Evolutionary conservation across 495 filamentous ascomycete genomes (phyloP).

Genomic region (Aspergillus panamensis): DNA sequence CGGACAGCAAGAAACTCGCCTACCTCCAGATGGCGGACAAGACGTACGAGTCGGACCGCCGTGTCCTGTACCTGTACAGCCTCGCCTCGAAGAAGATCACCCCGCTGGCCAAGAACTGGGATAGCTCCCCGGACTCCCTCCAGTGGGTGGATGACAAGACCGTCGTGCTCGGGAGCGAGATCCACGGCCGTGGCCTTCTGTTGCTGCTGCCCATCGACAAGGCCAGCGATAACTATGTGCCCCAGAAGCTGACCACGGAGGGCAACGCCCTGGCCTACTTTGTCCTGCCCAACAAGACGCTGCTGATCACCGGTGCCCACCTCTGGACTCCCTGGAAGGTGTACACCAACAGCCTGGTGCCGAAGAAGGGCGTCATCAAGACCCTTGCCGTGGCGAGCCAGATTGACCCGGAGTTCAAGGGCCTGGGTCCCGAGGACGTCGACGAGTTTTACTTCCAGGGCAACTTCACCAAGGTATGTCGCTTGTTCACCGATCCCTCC

Average conservation of each 20-base stretch:
- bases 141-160: conserved; percentile 37
- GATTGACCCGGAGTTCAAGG: conserved; percentile 34
- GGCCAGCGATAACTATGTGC: conserved; percentile 27
- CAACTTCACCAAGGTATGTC: conserved; percentile 36
- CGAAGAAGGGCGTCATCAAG: conserved; percentile 25
- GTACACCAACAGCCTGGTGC: conserved; percentile 29
- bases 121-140: conserved; percentile 33
- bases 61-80: conserved; percentile 35
- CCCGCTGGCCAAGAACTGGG: conserved; percentile 38
- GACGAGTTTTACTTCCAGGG: conserved; percentile 38
- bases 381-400: conserved; percentile 32
- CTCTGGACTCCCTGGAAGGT: conserved; percentile 36
- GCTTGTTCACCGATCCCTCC: background rate
- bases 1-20: conserved; percentile 34
- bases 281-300: conserved; percentile 29
- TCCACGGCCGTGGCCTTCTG: conserved; percentile 27
- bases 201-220: conserved; percentile 33
- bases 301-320: conserved; percentile 34
- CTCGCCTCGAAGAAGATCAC: conserved; percentile 29
- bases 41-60: conserved; percentile 37
- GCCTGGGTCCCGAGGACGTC: conserved; percentile 30
- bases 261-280: conserved; percentile 28
- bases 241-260: conserved; percentile 30
- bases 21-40: conserved; percentile 43
- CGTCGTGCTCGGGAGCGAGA: conserved; percentile 33